Conservation (phyloP, 768 basidiomycete species). For the Mycena galopus region DNA sequence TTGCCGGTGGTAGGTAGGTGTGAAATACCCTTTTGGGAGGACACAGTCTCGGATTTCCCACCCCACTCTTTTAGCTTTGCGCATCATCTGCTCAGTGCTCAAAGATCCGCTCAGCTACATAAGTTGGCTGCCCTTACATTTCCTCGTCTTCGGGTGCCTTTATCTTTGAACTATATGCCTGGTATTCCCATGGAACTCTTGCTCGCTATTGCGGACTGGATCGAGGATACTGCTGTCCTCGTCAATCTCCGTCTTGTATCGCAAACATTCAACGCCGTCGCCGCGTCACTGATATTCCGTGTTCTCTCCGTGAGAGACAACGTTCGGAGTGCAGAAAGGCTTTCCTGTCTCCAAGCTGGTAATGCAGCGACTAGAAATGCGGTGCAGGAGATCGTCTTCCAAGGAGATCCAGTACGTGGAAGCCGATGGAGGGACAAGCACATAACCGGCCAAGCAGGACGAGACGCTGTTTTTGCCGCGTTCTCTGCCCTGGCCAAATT, state of each 20-base stretch:
- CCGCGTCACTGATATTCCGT: constrained; percentile 10
- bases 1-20: too few species aligned
- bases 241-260: constrained; percentile 22
- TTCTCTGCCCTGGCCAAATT: not conserved
- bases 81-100: too few species aligned
- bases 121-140: too few species aligned
- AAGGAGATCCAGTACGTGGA: too few species aligned
- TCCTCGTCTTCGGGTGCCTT: too few species aligned
- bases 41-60: too few species aligned
- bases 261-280: constrained; percentile 10
- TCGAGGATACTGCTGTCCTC: not conserved
- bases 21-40: too few species aligned
- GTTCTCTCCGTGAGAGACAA: constrained; percentile 6
- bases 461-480: not conserved
- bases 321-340: constrained; percentile 4
- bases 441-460: too few species aligned
- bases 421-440: not conserved
- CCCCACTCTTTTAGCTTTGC: too few species aligned
- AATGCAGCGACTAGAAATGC: not conserved
- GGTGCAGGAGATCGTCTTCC: constrained; percentile 6
- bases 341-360: constrained; percentile 2
- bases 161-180: too few species aligned
- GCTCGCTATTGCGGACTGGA: not conserved
- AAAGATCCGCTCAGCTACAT: too few species aligned
- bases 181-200: too few species aligned